A percentile compares a stretch with the other conserved stretches of the same genome.
phyloP scores from a whole-genome alignment of 441 rosid species.

The Corymbia citriodora region DNA sequence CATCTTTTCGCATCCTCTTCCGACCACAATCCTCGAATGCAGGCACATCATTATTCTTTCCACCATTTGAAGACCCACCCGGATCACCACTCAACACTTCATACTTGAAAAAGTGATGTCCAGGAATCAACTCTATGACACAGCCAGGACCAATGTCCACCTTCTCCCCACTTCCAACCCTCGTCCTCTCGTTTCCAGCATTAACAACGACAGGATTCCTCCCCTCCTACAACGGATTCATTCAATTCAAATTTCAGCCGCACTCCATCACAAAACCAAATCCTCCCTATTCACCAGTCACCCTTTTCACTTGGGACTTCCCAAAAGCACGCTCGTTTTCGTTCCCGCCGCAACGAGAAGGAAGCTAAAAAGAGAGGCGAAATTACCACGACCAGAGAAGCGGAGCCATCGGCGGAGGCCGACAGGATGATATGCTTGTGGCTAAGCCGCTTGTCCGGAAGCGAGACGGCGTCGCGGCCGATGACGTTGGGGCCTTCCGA shows the following conservation, averaged over 20 bases:
- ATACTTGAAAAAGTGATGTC: constrained; percentile 62
- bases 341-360: background rate
- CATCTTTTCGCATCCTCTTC: constrained; percentile 42
- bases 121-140: constrained; percentile 84
- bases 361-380: background rate
- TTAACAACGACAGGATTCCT: constrained; percentile 76
- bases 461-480: constrained; percentile 56
- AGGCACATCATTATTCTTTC: background rate
- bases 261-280: background rate
- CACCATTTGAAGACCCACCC: constrained; percentile 10
- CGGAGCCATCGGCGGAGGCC: constrained; percentile 46
- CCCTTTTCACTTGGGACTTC: background rate
- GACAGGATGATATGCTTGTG: constrained; percentile 72
- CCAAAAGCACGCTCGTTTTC: background rate
- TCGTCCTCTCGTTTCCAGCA: constrained; percentile 52
- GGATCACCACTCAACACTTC: constrained; percentile 18
- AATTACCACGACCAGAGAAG: constrained; percentile 48
- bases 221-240: constrained; percentile 46
- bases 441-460: constrained; percentile 77
- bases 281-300: background rate
- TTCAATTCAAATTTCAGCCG: background rate
- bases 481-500: constrained; percentile 49
- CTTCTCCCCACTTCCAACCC: constrained; percentile 36
- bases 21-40: constrained; percentile 15
- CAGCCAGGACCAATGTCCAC: constrained; percentile 40